phyloP scores from a whole-genome alignment of 2,329 filamentous ascomycete genomes.

The Aspergillus sp. region DNA sequence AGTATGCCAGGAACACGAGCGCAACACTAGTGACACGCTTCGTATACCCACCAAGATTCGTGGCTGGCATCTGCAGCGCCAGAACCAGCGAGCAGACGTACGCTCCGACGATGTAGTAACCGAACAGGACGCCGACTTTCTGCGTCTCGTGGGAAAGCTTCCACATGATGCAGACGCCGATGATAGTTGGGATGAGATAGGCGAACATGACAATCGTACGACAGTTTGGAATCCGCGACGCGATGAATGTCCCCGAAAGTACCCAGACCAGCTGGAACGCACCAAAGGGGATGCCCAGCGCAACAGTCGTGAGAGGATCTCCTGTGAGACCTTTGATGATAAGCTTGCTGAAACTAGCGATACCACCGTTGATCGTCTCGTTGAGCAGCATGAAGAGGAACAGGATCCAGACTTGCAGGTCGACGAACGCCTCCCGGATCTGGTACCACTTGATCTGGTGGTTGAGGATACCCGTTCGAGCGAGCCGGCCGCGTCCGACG shows the following conservation, averaged over 20 bases:
- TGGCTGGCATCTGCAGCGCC: slow-evolving; percentile 49
- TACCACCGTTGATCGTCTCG: slow-evolving; percentile 57
- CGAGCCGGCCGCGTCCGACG: slow-evolving; percentile 39
- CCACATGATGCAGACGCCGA: slow-evolving; percentile 57
- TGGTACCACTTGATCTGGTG: slow-evolving; percentile 54
- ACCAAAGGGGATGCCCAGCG: slow-evolving; percentile 60
- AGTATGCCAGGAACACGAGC: slow-evolving; percentile 51
- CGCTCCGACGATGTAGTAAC: slow-evolving; percentile 56
- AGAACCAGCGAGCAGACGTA: slow-evolving; percentile 59
- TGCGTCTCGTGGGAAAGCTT: slow-evolving; percentile 49
- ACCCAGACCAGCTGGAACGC: slow-evolving; percentile 58
- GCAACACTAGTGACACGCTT: slow-evolving; percentile 56
- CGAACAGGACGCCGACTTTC: slow-evolving; percentile 53
- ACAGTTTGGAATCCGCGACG: slow-evolving; percentile 55
- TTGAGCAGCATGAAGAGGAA: slow-evolving; percentile 56
- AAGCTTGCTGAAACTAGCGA: slow-evolving; percentile 60
- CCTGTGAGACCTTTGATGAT: slow-evolving; percentile 56
- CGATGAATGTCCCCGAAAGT: slow-evolving; percentile 57
- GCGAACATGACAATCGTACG: slow-evolving; percentile 58
- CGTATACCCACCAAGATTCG: slow-evolving; percentile 54
- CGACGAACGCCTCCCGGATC: slow-evolving; percentile 52
- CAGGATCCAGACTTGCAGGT: slow-evolving; percentile 52
- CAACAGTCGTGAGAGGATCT: slow-evolving; percentile 53
- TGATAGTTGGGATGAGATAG: slow-evolving; percentile 57
- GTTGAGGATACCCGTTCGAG: slow-evolving; percentile 50